These are phyloP conservation scores for Aspergillus novofumigatus DNA, from an alignment of 2,329 filamentous ascomycete species.

Conservation along the genomic window DNA sequence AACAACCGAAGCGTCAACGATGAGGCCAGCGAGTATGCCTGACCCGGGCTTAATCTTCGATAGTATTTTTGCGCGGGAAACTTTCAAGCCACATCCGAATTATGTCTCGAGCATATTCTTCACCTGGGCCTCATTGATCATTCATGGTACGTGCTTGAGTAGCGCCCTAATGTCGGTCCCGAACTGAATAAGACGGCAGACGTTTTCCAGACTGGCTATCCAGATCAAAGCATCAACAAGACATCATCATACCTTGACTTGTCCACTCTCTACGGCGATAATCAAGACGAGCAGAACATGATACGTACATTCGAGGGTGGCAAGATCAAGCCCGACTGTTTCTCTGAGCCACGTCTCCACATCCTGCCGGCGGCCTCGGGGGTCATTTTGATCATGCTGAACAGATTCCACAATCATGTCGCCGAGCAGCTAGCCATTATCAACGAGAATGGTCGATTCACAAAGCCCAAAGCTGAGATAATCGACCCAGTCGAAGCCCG, in stretches of 20 bases:
- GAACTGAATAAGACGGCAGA: conserved; percentile 37
- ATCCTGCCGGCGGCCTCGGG: conserved; percentile 69
- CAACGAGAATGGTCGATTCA: conserved; percentile 78
- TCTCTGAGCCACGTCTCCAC: conserved; percentile 65
- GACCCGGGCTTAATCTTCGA: conserved; percentile 56
- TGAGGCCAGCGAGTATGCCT: conserved; percentile 61
- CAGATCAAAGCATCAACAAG: conserved; percentile 57
- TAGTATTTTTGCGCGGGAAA: conserved; percentile 39
- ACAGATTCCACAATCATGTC: conserved; percentile 77
- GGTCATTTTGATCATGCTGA: conserved; percentile 70
- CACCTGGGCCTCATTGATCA: conserved; percentile 70
- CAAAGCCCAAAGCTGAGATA: conserved; percentile 53
- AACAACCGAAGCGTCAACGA: conserved; percentile 56
- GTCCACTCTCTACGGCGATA: conserved; percentile 66
- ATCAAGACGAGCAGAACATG: conserved; percentile 45
- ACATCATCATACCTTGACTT: conserved; percentile 70
- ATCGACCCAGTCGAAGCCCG: conserved; percentile 46
- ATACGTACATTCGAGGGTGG: conserved; percentile 65
- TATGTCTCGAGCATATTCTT: conserved; percentile 68
- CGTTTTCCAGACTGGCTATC: conserved; percentile 65
- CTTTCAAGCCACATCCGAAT: conserved; percentile 57
- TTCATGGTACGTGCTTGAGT: conserved; percentile 53
- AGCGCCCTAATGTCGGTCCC: neutral
- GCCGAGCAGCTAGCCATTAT: conserved; percentile 76
- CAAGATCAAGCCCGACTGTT: conserved; percentile 67